Percentiles rank a stretch among this genome's conserved stretches.
These are phyloP conservation scores for Hyaloscypha bicolor DNA, from an alignment of 495 filamentous ascomycete genomes.

Conservation along the genomic window DNA sequence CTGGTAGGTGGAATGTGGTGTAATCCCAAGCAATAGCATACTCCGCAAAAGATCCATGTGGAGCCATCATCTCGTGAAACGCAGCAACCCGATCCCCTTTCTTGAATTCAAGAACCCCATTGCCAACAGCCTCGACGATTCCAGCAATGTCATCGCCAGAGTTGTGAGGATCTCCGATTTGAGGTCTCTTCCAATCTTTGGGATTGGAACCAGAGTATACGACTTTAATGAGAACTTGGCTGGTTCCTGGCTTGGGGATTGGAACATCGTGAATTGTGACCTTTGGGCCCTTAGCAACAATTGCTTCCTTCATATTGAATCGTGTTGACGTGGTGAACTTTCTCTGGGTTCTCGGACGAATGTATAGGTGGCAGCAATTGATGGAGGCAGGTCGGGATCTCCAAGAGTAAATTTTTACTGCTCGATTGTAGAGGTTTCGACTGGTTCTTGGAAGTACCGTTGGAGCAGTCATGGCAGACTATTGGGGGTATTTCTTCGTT, in stretches of 20 bases:
- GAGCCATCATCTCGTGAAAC: slow-evolving; percentile 63
- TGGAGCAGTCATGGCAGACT: neutral
- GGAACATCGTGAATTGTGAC: slow-evolving; percentile 66
- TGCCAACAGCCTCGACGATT: slow-evolving; percentile 76
- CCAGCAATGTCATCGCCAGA: slow-evolving; percentile 93
- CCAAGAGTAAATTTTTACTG: neutral
- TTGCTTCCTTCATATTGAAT: slow-evolving; percentile 33
- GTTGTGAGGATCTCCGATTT: slow-evolving; percentile 59
- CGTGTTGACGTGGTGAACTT: neutral
- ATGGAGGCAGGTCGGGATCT: neutral
- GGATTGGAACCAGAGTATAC: slow-evolving; percentile 70
- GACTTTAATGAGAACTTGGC: slow-evolving; percentile 72
- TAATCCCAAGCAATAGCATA: slow-evolving; percentile 66
- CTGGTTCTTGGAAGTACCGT: neutral
- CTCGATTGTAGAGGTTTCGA: neutral
- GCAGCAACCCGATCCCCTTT: slow-evolving; percentile 84
- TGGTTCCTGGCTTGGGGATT: slow-evolving; percentile 59
- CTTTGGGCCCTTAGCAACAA: slow-evolving; percentile 40
- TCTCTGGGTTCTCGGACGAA: neutral
- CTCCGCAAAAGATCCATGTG: slow-evolving; percentile 68
- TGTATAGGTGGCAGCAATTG: neutral
- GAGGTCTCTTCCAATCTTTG: slow-evolving; percentile 72
- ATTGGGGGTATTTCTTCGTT: neutral
- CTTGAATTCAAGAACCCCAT: slow-evolving; percentile 73
- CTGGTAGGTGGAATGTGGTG: slow-evolving; percentile 70